A percentile compares a stretch with the other conserved stretches of the same genome.
Evolutionary conservation across 371 early-diverging fungal genomes (phyloP).

Genomic region (Rozella allomycis): DNA sequence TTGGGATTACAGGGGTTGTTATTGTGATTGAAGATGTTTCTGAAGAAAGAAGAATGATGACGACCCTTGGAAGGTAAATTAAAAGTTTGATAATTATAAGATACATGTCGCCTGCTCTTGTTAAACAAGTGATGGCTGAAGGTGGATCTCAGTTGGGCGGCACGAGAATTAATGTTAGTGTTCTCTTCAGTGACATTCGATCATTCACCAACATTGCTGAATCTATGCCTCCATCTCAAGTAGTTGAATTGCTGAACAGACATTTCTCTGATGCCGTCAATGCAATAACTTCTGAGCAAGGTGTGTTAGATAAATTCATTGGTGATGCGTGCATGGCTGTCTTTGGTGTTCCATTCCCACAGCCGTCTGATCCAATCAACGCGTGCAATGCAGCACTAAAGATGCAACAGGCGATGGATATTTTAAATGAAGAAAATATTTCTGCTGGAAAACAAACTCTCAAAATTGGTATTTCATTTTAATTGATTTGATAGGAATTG

Average conservation of each 20-base stretch:
- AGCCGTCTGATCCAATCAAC: slow-evolving; percentile 15
- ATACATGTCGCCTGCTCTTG: slow-evolving; percentile 4
- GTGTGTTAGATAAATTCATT: slow-evolving; percentile 25
- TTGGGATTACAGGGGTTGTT: slow-evolving; percentile 8
- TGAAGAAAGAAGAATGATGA: slow-evolving; percentile 6
- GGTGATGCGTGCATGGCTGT: slow-evolving; percentile 28
- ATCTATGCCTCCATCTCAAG: slow-evolving; percentile 1
- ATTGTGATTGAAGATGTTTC: slow-evolving; percentile 14
- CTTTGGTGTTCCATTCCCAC: slow-evolving; percentile 22
- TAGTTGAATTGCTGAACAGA: slow-evolving; percentile 8
- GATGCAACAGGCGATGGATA: slow-evolving; percentile 11
- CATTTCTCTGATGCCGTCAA: slow-evolving; percentile 15
- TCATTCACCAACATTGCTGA: slow-evolving; percentile 1
- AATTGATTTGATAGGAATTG: no score
- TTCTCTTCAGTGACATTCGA: slow-evolving; percentile 3
- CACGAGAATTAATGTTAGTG: slow-evolving; percentile 1
- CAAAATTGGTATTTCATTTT: no score
- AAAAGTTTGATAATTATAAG: no score
- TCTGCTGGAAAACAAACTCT: slow-evolving; percentile 7
- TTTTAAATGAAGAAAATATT: slow-evolving; percentile 7
- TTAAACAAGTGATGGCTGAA: slow-evolving; percentile 3
- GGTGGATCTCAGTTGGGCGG: slow-evolving; percentile 2
- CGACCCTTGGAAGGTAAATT: no score
- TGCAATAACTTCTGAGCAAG: slow-evolving; percentile 8
- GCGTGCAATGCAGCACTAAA: slow-evolving; percentile 19